Percentiles rank a stretch among this genome's conserved stretches.
These are phyloP conservation scores for Colletotrichum higginsianum DNA, from an alignment of 2,329 filamentous ascomycete species.

Conservation along the genomic window DNA sequence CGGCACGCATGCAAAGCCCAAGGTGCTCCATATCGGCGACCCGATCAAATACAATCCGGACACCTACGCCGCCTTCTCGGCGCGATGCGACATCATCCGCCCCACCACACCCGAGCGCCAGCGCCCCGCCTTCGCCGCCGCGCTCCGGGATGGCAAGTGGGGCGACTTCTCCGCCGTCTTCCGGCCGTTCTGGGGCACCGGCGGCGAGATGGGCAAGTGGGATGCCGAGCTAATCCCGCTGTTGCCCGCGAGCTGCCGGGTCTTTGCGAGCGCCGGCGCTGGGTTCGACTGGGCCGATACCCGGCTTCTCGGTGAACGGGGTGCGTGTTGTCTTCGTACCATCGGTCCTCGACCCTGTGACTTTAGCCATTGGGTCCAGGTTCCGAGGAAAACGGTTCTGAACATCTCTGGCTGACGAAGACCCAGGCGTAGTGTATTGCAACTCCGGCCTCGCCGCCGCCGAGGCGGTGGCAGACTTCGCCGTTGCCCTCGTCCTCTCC, in stretches of 20 bases:
- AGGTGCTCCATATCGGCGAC: slow-evolving; percentile 84
- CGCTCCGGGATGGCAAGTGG: slow-evolving; percentile 66
- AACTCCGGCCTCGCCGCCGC: slow-evolving; percentile 80
- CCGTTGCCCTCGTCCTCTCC: slow-evolving; percentile 77
- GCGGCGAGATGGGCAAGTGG: slow-evolving; percentile 78
- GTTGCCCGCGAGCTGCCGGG: slow-evolving; percentile 68
- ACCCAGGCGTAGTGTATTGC: slow-evolving; percentile 76
- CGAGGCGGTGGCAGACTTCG: slow-evolving; percentile 81
- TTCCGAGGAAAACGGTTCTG: not conserved
- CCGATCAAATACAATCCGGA: slow-evolving; percentile 64
- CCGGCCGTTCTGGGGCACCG: slow-evolving; percentile 74
- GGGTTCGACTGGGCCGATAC: slow-evolving; percentile 79
- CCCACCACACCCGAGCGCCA: slow-evolving; percentile 65
- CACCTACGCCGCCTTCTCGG: slow-evolving; percentile 60
- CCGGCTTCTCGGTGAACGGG: slow-evolving; percentile 71
- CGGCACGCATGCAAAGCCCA: slow-evolving; percentile 53
- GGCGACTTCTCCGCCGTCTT: slow-evolving; percentile 70
- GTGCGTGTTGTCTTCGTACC: slow-evolving; percentile 52
- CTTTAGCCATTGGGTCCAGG: not conserved
- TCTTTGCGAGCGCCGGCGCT: slow-evolving; percentile 77
- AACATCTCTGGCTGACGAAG: not conserved
- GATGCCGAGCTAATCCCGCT: slow-evolving; percentile 71
- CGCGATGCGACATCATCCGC: slow-evolving; percentile 65
- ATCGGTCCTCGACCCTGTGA: not conserved
- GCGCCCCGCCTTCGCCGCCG: slow-evolving; percentile 64